phyloP scores from a whole-genome alignment of 2,329 filamentous ascomycete genomes.

The Penicillium vulpinum region DNA sequence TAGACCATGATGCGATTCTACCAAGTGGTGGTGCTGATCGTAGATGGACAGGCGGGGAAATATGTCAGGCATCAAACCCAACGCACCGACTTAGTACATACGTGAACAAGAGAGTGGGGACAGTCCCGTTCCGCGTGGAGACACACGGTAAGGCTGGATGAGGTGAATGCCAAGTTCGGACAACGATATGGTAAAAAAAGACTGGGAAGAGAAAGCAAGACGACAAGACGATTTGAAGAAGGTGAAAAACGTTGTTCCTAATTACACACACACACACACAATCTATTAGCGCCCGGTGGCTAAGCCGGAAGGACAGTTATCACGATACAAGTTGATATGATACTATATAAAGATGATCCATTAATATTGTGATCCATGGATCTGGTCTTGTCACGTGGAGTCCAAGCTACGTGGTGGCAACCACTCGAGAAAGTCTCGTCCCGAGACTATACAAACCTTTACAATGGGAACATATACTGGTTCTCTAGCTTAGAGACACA shows the following conservation, averaged over 20 bases:
- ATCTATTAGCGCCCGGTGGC: not conserved
- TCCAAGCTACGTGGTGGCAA: no score
- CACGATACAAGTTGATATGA: no score
- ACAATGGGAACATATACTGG: no score
- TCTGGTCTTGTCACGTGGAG: no score
- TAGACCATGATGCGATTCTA: not conserved
- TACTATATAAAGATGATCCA: no score
- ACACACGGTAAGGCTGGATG: not conserved
- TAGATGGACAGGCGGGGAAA: not conserved
- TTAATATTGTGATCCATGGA: no score
- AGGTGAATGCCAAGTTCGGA: not conserved
- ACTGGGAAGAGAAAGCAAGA: not conserved
- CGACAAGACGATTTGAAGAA: not conserved
- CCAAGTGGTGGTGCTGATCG: not conserved
- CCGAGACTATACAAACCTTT: no score
- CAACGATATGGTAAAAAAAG: not conserved
- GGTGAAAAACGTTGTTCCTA: not conserved
- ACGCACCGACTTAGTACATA: not conserved
- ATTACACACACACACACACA: not conserved
- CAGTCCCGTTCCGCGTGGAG: not conserved
- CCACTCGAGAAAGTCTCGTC: no score
- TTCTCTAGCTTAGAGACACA: no score
- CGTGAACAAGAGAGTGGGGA: not conserved
- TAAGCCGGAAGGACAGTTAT: not conserved
- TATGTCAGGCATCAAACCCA: not conserved